Evolutionary conservation across 148 eudicot genomes (phyloP), one percentile per base, ranked within the genome.

Genomic region (Rhododendron molle): DNA sequence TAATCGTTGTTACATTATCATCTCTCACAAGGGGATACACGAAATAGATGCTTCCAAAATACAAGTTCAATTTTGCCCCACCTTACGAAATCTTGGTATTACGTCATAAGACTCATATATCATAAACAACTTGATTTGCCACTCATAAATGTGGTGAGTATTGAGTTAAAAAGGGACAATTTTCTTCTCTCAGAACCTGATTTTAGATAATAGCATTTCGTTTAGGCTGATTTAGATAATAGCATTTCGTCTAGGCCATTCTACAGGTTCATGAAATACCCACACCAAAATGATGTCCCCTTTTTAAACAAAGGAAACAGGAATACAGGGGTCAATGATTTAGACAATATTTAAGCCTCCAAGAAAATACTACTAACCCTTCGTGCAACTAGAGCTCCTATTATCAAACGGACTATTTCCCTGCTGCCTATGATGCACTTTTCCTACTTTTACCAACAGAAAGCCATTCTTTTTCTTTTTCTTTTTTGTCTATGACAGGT

Each of bases 401-500:
- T 30, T 26, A 13, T 30, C 36, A 28, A 69, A 40, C 7, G 44
- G 6, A 40, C 49, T 46, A 54, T 54, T 54, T 18, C 23, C 74
- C 20, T 4, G 6, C 81, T 79, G 36, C 62, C 82, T 49, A 79
- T 79, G n/a, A 46, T 49, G 36, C 82, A 28, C 36, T 4, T 78
- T 78, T 78, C 58, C 30, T 15, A 12, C 8, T 47, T 46, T 47
- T 32, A 34, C 10, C 7, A 34, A 73, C 23, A 73, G 44, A 72
- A 72, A 34, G 44, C 44, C 74, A n/a, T 2, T 3, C 0, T 15
- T 2, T 50, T 12, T 50, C 1, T 47, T 10, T 47, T 47, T 12
- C 12, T 14, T 81, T 77, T 44, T 40, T 81, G 52, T 74, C 12
- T 2, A 18, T 56, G 30, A 65, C 93, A 96, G 99, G 90, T 96